phyloP scores from a whole-genome alignment of 2,329 filamentous ascomycete genomes.

The Drechslerella coelobrocha region DNA sequence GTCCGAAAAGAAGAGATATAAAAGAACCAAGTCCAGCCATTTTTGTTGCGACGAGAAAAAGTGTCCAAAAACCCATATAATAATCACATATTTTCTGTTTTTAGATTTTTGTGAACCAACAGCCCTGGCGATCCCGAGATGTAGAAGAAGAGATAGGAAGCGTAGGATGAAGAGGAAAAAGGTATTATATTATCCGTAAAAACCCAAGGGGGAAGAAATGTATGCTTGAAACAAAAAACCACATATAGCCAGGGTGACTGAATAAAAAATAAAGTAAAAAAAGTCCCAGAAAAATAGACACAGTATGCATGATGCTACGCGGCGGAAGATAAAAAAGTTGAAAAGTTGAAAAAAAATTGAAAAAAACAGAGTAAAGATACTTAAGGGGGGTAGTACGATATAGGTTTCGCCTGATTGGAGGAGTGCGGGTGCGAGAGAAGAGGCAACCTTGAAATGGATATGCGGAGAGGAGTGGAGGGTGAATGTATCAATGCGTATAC shows the following conservation, averaged over 20 bases:
- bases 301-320: conserved; percentile 48
- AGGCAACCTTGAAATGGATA: conserved; percentile 7
- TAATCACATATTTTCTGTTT: neutral
- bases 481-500: conserved; percentile 47
- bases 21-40: conserved; percentile 37
- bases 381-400: conserved; percentile 16
- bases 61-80: neutral
- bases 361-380: conserved; percentile 12
- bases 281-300: conserved; percentile 24
- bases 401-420: conserved; percentile 33
- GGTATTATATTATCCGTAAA: conserved; percentile 16
- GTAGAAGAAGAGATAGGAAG: neutral
- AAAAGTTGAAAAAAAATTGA: neutral
- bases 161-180: neutral
- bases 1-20: conserved; percentile 52
- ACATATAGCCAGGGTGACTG: neutral
- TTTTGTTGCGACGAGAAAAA: conserved; percentile 23
- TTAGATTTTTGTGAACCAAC: neutral
- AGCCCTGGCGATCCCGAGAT: neutral
- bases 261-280: conserved; percentile 10
- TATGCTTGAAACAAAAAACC: conserved; percentile 23
- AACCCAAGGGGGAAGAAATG: conserved; percentile 51
- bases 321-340: conserved; percentile 12
- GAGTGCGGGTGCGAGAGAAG: conserved; percentile 1
- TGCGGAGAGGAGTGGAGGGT: conserved; percentile 43